These are phyloP conservation scores for Tetrapisispora namnaoensis DNA, from an alignment of 805 yeast genomes.

Conservation along the genomic window DNA sequence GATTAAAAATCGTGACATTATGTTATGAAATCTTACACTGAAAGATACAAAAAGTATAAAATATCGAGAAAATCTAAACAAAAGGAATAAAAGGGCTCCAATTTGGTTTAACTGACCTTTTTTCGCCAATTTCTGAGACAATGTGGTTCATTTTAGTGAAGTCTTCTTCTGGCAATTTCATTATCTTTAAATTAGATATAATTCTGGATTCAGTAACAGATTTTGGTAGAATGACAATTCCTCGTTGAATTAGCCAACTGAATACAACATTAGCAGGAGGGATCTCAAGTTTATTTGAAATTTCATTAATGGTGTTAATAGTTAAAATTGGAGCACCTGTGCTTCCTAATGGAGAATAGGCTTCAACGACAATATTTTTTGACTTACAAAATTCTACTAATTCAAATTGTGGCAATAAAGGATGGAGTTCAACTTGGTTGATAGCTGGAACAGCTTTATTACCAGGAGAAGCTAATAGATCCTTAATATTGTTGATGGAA, in stretches of 20 bases:
- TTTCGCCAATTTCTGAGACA: conserved; percentile 23
- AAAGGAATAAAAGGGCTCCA: conserved; percentile 24
- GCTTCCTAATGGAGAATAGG: conserved; percentile 72
- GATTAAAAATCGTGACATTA: no score
- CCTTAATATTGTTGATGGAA: conserved; percentile 42
- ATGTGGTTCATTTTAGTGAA: conserved; percentile 23
- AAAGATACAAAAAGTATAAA: no score
- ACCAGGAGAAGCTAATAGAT: conserved; percentile 39
- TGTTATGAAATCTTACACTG: no score
- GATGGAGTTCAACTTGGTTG: conserved; percentile 72
- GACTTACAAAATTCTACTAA: conserved; percentile 42
- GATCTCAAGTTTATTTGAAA: conserved; percentile 35
- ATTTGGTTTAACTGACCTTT: conserved; percentile 23
- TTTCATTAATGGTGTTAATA: conserved; percentile 33
- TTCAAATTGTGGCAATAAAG: conserved; percentile 56
- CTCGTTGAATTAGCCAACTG: conserved; percentile 53
- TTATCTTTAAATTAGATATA: conserved; percentile 26
- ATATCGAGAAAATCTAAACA: not conserved
- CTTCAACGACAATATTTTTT: conserved; percentile 52
- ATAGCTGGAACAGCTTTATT: conserved; percentile 53
- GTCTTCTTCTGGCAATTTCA: conserved; percentile 31
- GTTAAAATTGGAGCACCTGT: conserved; percentile 42
- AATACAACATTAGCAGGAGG: conserved; percentile 43
- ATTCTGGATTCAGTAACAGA: conserved; percentile 38
- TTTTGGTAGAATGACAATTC: conserved; percentile 44